phyloP scores from a whole-genome alignment of 768 basidiomycete species.

The Russula brevipes region DNA sequence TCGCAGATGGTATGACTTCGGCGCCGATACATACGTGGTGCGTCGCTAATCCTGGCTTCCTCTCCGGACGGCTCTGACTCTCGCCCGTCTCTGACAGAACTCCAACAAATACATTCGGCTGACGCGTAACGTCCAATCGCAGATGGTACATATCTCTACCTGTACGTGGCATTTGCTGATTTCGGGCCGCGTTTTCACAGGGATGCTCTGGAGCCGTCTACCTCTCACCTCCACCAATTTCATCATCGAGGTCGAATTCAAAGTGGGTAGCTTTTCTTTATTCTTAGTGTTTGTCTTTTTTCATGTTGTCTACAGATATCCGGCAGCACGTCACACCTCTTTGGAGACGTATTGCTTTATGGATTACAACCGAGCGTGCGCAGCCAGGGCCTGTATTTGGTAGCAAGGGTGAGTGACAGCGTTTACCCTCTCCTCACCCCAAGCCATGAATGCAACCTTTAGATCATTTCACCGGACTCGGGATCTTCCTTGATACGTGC shows the following conservation, averaged over 20 bases:
- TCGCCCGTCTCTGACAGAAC: slow-evolving; percentile 49
- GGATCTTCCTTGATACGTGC: slow-evolving; percentile 91
- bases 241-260: slow-evolving; percentile 92
- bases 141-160: slow-evolving; percentile 57
- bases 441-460: background rate
- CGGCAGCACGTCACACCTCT: slow-evolving; percentile 68
- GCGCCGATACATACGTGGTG: slow-evolving; percentile 83
- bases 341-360: slow-evolving; percentile 88
- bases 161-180: background rate
- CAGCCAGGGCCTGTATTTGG: slow-evolving; percentile 91
- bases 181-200: slow-evolving; percentile 34
- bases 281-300: background rate
- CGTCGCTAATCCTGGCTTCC: slow-evolving; percentile 33
- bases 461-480: slow-evolving; percentile 90
- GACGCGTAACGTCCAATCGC: slow-evolving; percentile 71
- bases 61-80: background rate
- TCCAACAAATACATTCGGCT: slow-evolving; percentile 90
- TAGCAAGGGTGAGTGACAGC: slow-evolving; percentile 56
- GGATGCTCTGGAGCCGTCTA: slow-evolving; percentile 96
- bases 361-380: slow-evolving; percentile 81
- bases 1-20: slow-evolving; percentile 94
- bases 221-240: slow-evolving; percentile 74
- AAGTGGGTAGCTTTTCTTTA: slow-evolving; percentile 41
- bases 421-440: background rate
- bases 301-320: slow-evolving; percentile 45